Evolutionary conservation across 164 flowering plant genomes (phyloP).

Genomic region (Magnolia kwangsiensis): DNA sequence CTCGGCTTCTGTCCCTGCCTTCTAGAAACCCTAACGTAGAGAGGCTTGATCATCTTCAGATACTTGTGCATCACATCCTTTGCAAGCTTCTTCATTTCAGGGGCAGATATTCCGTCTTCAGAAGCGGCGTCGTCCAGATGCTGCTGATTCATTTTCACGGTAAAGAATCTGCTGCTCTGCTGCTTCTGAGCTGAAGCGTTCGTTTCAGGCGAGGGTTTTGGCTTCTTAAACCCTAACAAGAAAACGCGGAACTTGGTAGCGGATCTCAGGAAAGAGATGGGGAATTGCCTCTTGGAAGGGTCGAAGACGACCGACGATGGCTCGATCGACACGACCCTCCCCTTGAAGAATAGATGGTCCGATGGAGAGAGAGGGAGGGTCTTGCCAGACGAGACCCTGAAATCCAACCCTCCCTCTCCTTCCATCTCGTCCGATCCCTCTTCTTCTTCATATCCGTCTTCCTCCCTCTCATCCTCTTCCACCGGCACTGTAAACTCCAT

Average conservation of each 20-base stretch:
- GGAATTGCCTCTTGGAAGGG: constrained; percentile 34
- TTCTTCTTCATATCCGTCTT: constrained; percentile 11
- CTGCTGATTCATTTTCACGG: constrained; percentile 57
- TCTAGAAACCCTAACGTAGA: constrained; percentile 60
- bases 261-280: constrained; percentile 33
- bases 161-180: constrained; percentile 34
- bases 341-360: constrained; percentile 71
- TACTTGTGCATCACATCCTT: constrained; percentile 67
- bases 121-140: constrained; percentile 18
- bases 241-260: constrained; percentile 73
- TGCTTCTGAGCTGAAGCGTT: constrained; percentile 12
- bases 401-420: constrained; percentile 33
- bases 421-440: constrained; percentile 11
- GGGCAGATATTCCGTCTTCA: constrained; percentile 7
- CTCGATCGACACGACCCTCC: constrained; percentile 50
- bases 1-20: constrained; percentile 46
- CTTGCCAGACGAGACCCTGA: constrained; percentile 39
- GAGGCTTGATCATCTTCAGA: constrained; percentile 75
- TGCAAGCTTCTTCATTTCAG: constrained; percentile 37
- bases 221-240: constrained; percentile 60
- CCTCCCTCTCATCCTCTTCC: constrained; percentile 22
- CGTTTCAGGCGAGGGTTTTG: constrained; percentile 24
- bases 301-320: constrained; percentile 11
- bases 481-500: constrained; percentile 59
- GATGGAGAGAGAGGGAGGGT: constrained; percentile 45